Evolutionary conservation across 805 yeast genomes (phyloP).

Genomic region (Yamadazyma olivae): DNA sequence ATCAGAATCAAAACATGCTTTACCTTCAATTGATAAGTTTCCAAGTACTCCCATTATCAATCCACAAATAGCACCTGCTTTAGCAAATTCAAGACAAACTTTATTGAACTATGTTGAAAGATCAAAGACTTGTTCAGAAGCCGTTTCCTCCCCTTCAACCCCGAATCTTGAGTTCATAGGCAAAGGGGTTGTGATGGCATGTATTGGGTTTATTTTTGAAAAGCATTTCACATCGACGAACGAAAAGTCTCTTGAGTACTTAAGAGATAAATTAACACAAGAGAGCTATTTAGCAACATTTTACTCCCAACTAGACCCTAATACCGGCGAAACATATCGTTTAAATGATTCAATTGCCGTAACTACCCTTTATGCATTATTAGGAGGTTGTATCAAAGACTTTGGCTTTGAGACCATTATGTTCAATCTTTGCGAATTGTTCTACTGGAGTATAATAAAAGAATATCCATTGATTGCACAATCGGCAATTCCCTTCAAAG

Average conservation of each 20-base stretch:
- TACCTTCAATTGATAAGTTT: neutral
- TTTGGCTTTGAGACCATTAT: conserved; percentile 76
- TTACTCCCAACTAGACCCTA: conserved; percentile 46
- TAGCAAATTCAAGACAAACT: conserved; percentile 1
- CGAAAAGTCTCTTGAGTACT: conserved; percentile 52
- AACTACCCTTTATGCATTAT: conserved; percentile 51
- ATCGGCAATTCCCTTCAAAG: conserved; percentile 26
- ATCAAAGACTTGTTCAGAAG: conserved; percentile 60
- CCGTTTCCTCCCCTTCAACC: conserved; percentile 25
- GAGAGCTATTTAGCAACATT: conserved; percentile 42
- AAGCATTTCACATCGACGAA: conserved; percentile 55
- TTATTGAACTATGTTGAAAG: conserved; percentile 46
- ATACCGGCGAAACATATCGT: conserved; percentile 6
- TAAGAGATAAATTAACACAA: conserved; percentile 43
- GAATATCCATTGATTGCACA: conserved; percentile 67
- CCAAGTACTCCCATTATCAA: neutral
- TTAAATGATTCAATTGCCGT: conserved; percentile 49
- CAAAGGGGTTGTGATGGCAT: conserved; percentile 47
- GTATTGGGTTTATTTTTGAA: conserved; percentile 62
- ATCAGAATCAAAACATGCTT: neutral
- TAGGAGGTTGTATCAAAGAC: conserved; percentile 74
- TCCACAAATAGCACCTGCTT: conserved; percentile 4
- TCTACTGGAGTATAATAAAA: conserved; percentile 54
- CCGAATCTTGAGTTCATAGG: conserved; percentile 60
- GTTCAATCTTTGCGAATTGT: conserved; percentile 63